Evolutionary conservation across 352 stramenopile genomes (phyloP).

Genomic region (Phytophthora sojae): DNA sequence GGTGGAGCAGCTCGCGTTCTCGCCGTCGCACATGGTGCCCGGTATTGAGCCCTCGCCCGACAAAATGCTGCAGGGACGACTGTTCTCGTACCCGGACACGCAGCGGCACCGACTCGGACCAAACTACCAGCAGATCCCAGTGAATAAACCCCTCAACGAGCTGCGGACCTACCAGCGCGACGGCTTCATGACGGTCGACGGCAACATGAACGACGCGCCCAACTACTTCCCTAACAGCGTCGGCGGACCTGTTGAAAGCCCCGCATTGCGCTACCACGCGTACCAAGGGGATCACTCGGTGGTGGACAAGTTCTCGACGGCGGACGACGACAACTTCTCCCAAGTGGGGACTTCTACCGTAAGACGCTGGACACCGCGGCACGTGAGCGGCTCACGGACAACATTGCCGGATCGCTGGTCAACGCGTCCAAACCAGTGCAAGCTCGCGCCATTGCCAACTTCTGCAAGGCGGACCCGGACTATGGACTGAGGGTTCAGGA

Average conservation of each 20-base stretch:
- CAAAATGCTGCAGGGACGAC: slow-evolving; percentile 90
- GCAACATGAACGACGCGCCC: slow-evolving; percentile 71
- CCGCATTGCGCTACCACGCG: slow-evolving; percentile 29
- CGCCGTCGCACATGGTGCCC: slow-evolving; percentile 90
- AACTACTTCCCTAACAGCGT: slow-evolving; percentile 92
- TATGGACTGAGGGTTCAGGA: slow-evolving; percentile 86
- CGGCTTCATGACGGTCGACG: slow-evolving; percentile 78
- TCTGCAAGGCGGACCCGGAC: slow-evolving; percentile 82
- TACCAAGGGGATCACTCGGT: slow-evolving; percentile 45
- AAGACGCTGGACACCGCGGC: slow-evolving; percentile 72
- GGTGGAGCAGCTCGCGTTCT: slow-evolving; percentile 93
- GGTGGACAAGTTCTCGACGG: slow-evolving; percentile 75
- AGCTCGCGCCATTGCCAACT: slow-evolving; percentile 88
- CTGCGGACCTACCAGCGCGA: slow-evolving; percentile 87
- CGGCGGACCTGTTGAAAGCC: no score
- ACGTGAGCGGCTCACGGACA: slow-evolving; percentile 82
- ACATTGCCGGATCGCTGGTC: slow-evolving; percentile 86
- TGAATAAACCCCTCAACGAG: slow-evolving; percentile 85
- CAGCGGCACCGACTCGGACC: slow-evolving; percentile 86
- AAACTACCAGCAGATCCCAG: slow-evolving; percentile 92
- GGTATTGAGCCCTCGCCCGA: slow-evolving; percentile 88
- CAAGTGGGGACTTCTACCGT: slow-evolving; percentile 86
- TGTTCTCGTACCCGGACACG: slow-evolving; percentile 93
- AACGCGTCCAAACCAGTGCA: slow-evolving; percentile 87
- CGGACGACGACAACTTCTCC: slow-evolving; percentile 92